phyloP scores from a whole-genome alignment of 495 filamentous ascomycete genomes.

The Aspergillus sclerotioniger region DNA sequence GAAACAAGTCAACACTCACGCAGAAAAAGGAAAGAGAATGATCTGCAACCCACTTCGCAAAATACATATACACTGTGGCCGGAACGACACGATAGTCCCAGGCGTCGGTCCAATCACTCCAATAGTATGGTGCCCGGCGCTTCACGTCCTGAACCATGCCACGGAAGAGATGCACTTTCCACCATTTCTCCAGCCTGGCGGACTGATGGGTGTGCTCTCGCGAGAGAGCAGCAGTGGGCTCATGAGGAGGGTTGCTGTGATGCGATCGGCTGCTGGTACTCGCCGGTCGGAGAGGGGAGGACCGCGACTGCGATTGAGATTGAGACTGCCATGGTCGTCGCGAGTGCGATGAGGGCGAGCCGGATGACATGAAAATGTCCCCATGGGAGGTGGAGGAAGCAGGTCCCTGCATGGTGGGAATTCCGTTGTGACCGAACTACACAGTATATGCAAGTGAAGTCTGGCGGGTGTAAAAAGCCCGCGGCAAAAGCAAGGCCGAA shows the following conservation, averaged over 20 bases:
- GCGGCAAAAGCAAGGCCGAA: no score
- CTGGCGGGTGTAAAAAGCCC: no score
- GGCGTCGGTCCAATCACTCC: conserved; percentile 77
- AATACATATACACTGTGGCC: conserved; percentile 85
- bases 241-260: neutral
- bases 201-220: neutral
- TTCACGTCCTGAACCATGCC: conserved; percentile 75
- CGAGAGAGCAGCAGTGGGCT: neutral
- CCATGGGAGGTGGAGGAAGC: conserved; percentile 8
- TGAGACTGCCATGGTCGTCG: conserved; percentile 30
- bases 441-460: no score
- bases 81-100: conserved; percentile 84
- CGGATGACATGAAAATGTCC: neutral
- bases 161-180: conserved; percentile 55
- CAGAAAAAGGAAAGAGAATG: neutral
- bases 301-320: neutral
- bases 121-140: conserved; percentile 70
- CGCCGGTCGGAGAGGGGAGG: neutral
- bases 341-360: conserved; percentile 24
- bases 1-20: neutral
- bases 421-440: no score
- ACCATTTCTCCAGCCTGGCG: conserved; percentile 47
- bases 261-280: neutral
- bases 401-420: neutral
- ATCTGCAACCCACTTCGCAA: conserved; percentile 66